A percentile compares a stretch with the other conserved stretches of the same genome.
Conservation (phyloP, 2,329 filamentous ascomycete genomes). For the Xylaria sp. region DNA sequence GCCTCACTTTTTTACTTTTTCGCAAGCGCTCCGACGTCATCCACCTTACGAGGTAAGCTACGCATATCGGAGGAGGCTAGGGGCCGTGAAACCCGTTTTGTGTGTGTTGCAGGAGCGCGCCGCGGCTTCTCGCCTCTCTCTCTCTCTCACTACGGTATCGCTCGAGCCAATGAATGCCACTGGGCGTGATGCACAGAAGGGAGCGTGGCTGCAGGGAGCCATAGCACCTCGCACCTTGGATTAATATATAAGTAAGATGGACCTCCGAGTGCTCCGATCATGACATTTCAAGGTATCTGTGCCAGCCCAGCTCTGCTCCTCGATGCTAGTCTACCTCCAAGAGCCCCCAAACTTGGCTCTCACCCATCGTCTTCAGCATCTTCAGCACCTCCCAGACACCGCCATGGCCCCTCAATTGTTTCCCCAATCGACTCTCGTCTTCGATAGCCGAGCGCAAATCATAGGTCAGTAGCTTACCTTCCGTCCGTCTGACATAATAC, state of each 20-base stretch:
- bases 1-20: slow-evolving; percentile 33
- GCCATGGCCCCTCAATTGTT: slow-evolving; percentile 38
- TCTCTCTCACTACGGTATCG: slow-evolving; percentile 17
- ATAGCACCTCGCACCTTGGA: slow-evolving; percentile 27
- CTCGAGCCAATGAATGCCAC: slow-evolving; percentile 13
- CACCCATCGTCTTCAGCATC: no score
- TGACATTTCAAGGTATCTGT: slow-evolving; percentile 9
- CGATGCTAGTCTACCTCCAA: slow-evolving; percentile 44
- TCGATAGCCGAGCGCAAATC: slow-evolving; percentile 46
- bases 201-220: slow-evolving; percentile 39
- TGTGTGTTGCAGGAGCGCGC: slow-evolving; percentile 12
- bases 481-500: slow-evolving; percentile 16
- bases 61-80: slow-evolving; percentile 15
- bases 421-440: slow-evolving; percentile 27
- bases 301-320: slow-evolving; percentile 33
- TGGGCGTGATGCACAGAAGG: slow-evolving; percentile 29
- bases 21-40: slow-evolving; percentile 5
- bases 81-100: slow-evolving; percentile 17
- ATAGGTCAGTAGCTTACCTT: slow-evolving; percentile 40
- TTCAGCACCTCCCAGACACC: slow-evolving; percentile 30
- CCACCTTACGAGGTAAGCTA: slow-evolving; percentile 16
- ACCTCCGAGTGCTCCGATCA: slow-evolving; percentile 16
- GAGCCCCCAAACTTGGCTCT: slow-evolving; percentile 31
- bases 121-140: slow-evolving; percentile 14
- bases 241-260: slow-evolving; percentile 41